Evolutionary conservation across 192 early-diverging fungal genomes (phyloP).

Genomic region (Phlyctochytrium arcticum): DNA sequence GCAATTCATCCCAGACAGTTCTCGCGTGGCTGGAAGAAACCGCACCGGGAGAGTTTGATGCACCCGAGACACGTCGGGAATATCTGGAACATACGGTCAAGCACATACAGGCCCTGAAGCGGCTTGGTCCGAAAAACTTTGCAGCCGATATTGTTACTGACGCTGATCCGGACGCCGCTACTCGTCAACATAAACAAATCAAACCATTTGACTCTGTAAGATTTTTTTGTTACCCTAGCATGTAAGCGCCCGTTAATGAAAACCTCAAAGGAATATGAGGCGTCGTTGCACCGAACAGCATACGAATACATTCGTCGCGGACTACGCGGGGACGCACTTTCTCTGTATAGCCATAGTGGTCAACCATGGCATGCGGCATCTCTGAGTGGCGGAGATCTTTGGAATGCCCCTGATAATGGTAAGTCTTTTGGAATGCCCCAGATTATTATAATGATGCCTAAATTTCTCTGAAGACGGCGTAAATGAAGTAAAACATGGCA

Average conservation of each 20-base stretch:
- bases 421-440: slow-evolving; percentile 9
- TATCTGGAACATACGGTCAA: slow-evolving; percentile 30
- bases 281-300: slow-evolving; percentile 56
- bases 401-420: slow-evolving; percentile 47
- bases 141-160: slow-evolving; percentile 16
- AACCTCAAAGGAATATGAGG: slow-evolving; percentile 43
- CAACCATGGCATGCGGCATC: slow-evolving; percentile 81
- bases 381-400: slow-evolving; percentile 60
- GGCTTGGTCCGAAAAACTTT: neutral
- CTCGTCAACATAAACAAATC: slow-evolving; percentile 23
- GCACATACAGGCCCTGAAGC: slow-evolving; percentile 1
- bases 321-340: slow-evolving; percentile 54
- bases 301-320: slow-evolving; percentile 80
- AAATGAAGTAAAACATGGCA: slow-evolving; percentile 48
- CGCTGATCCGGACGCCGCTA: slow-evolving; percentile 45
- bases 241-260: neutral
- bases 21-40: slow-evolving; percentile 43
- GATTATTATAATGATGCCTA: too few relatives aligned
- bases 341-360: slow-evolving; percentile 67
- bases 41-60: slow-evolving; percentile 22
- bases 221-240: too few relatives aligned
- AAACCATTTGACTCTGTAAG: slow-evolving; percentile 32
- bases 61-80: slow-evolving; percentile 28
- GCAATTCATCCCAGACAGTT: slow-evolving; percentile 22
- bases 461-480: neutral